Evolutionary conservation across 257 asterid species (phyloP).

Genomic region (Nicotiana otophora): DNA sequence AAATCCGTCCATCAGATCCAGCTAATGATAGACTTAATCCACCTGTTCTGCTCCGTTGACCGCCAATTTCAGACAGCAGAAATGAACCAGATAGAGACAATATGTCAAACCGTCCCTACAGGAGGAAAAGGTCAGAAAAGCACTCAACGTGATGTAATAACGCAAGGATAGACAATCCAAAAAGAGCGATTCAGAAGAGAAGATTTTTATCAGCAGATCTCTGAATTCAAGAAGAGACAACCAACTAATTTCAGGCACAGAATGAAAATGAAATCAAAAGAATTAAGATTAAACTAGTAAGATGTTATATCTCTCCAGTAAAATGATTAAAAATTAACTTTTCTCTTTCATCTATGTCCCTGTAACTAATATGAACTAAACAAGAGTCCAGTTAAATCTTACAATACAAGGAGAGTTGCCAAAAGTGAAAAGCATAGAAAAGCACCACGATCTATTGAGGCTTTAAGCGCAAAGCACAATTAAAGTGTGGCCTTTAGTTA

Average conservation of each 20-base stretch:
- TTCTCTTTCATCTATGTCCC: not conserved
- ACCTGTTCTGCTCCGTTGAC: slow-evolving; percentile 50
- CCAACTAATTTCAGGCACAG: not conserved
- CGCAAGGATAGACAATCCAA: not conserved
- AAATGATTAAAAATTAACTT: not conserved
- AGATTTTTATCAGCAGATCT: not conserved
- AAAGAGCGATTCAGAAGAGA: not conserved
- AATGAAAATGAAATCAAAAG: not conserved
- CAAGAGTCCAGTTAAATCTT: not conserved
- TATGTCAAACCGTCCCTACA: slow-evolving; percentile 52
- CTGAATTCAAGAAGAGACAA: not conserved
- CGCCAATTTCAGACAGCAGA: slow-evolving; percentile 44
- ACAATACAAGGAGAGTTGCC: not conserved
- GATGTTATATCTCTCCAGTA: not conserved
- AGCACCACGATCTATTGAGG: not conserved
- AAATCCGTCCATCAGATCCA: slow-evolving; percentile 61
- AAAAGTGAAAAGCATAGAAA: not conserved
- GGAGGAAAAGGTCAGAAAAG: not conserved
- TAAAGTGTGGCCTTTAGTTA: not conserved
- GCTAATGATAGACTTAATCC: slow-evolving; percentile 52
- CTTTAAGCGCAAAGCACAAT: not conserved
- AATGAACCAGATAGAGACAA: slow-evolving; percentile 57
- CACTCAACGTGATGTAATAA: not conserved
- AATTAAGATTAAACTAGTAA: not conserved
- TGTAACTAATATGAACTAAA: not conserved